Evolutionary conservation across 2,329 filamentous ascomycete genomes (phyloP).

Genomic region (Graphiopsis chlorocephala): DNA sequence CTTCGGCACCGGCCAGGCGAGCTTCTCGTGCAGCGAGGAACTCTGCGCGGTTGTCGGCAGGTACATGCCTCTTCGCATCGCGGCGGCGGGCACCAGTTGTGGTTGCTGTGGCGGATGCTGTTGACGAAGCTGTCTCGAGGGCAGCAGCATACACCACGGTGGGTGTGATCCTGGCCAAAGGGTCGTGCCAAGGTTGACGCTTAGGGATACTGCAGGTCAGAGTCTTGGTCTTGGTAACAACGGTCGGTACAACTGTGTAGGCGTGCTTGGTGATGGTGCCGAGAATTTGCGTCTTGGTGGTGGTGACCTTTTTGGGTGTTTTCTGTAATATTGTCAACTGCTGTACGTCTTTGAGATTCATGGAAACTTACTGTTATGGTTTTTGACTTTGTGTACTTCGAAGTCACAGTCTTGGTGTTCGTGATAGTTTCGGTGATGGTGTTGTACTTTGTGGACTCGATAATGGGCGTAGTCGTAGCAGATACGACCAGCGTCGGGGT

Average conservation of each 20-base stretch:
- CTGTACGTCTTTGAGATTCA: not conserved
- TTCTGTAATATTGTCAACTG: not conserved
- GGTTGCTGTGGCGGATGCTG: conserved; percentile 16
- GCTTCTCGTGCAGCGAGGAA: conserved; percentile 28
- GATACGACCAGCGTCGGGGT: conserved; percentile 27
- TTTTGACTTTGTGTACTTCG: conserved; percentile 12
- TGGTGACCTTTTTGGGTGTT: conserved; percentile 21
- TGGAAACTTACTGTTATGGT: not conserved
- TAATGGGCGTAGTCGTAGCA: conserved; percentile 19
- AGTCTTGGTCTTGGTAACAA: conserved; percentile 32
- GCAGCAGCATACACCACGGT: conserved; percentile 17
- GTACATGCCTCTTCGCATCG: conserved; percentile 13
- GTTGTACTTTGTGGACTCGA: not conserved
- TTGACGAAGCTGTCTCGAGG: conserved; percentile 30
- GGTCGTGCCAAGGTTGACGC: conserved; percentile 26
- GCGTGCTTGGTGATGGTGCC: conserved; percentile 29
- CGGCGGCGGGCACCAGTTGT: conserved; percentile 15
- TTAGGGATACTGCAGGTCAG: conserved; percentile 32
- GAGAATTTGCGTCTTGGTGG: conserved; percentile 30
- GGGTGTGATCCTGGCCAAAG: conserved; percentile 9
- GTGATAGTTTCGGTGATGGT: conserved; percentile 24
- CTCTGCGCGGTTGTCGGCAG: conserved; percentile 17
- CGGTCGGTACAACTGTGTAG: conserved; percentile 16
- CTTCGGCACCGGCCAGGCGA: conserved; percentile 22
- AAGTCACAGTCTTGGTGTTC: conserved; percentile 25